A percentile compares a stretch with the other conserved stretches of the same genome.
Conservation (phyloP, 140 eudicot genomes). For the Bidens hawaiensis region DNA sequence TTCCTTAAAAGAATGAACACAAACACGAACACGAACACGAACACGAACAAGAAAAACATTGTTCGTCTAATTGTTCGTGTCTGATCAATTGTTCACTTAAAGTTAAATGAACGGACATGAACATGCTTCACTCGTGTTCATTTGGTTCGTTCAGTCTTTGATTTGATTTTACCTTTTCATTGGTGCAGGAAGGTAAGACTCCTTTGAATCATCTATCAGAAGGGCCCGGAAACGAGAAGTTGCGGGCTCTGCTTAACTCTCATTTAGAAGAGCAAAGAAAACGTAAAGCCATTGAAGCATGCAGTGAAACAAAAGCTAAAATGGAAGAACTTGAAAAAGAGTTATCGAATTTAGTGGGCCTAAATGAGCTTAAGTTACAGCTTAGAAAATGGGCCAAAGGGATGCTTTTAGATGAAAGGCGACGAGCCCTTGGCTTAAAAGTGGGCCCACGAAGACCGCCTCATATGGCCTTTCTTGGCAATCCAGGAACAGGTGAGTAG, state of each 20-base stretch:
- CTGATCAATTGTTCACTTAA: no score
- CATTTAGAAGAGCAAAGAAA: slow-evolving; percentile 79
- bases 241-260: slow-evolving; percentile 50
- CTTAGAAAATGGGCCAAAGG: slow-evolving; percentile 35
- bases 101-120: no score
- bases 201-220: slow-evolving; percentile 85
- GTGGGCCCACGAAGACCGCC: slow-evolving; percentile 86
- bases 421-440: slow-evolving; percentile 89
- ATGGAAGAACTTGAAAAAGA: slow-evolving; percentile 92
- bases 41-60: no score
- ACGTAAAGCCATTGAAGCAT: slow-evolving; percentile 81
- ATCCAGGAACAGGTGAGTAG: slow-evolving; percentile 82
- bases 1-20: no score
- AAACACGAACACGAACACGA: no score
- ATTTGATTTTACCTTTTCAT: slow-evolving; percentile 9
- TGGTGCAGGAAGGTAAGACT: slow-evolving; percentile 76
- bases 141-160: no score
- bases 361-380: slow-evolving; percentile 73
- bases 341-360: slow-evolving; percentile 71
- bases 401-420: slow-evolving; percentile 96
- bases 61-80: no score
- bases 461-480: slow-evolving; percentile 98
- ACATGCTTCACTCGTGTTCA: no score
- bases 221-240: slow-evolving; percentile 31
- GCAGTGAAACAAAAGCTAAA: slow-evolving; percentile 80